Evolutionary conservation across 805 yeast species (phyloP), one percentile per base, ranked within the genome.

Genomic region (Wickerhamiella shivajii): DNA sequence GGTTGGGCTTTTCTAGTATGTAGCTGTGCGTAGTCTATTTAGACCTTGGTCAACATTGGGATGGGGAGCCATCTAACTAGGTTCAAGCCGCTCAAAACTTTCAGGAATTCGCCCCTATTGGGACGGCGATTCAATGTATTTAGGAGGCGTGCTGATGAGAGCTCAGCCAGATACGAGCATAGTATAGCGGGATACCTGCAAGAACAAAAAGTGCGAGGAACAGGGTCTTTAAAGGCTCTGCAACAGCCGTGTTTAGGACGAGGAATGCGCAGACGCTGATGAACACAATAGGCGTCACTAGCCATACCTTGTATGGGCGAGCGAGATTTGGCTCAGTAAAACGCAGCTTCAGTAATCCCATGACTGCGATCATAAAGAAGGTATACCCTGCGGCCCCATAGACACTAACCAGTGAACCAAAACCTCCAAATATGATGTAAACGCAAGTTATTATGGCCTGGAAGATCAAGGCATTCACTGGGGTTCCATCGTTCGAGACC

Each of bases 231-330:
- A 51, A n/a, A n/a, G 61, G 60, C 13, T 50, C 46, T 22, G 52
- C 51, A 31, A 53, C 47, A 11, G 55, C 28, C 1, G 59, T 53
- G 7, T 58, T 36, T 1, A 52, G 43, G 12, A 56, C 47, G 12
- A 57, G 44, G 35, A 54, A 57, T 11, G 53, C 34, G 2, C 61
- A 59, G n/a, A 57, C 61, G 20, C 57, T 46, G 38, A 59, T 51
- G 31, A 56, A 56, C 21, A 51, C 15, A 5, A 56, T 39, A 2
- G 64, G 64, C 2, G 61, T 57, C 9, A 45, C 30, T 10, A 56
- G 44, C 44, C 47, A 55, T 3, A 58, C 52, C 34, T 49, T 49
- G 45, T 53, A 59, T 2, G 64, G 63, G 23, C 64, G 38, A 5
- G 41, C 49, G 9, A 60, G 42, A 1, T 42, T 37, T 1, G 63